phyloP scores from a whole-genome alignment of 176 grass and related monocot species.

The Carex cristatella region DNA sequence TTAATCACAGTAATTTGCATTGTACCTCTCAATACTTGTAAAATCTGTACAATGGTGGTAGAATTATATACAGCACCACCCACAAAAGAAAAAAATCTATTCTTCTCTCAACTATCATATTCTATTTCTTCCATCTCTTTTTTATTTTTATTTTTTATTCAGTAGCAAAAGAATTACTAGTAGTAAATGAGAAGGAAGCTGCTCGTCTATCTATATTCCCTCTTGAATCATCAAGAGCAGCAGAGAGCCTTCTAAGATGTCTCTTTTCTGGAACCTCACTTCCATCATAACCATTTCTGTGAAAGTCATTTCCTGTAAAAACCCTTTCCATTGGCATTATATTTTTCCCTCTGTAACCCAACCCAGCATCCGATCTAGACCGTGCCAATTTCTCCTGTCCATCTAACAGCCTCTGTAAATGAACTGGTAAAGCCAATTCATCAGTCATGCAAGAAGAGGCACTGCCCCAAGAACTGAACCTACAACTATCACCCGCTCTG shows the following conservation, averaged over 20 bases:
- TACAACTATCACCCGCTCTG: background rate
- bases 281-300: background rate
- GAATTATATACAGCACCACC: background rate
- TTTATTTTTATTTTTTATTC: background rate
- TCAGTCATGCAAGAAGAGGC: background rate
- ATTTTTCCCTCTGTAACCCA: conserved; percentile 5
- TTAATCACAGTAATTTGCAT: background rate
- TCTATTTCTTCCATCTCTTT: background rate
- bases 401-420: background rate
- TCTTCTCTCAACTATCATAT: background rate
- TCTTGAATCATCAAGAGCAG: conserved; percentile 2
- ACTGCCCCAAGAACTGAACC: background rate
- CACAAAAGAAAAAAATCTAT: background rate
- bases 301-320: background rate
- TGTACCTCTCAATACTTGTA: background rate
- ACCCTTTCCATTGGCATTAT: background rate
- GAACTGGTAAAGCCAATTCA: background rate
- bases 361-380: conserved; percentile 15
- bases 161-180: background rate
- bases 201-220: background rate
- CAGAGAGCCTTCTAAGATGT: background rate
- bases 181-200: conserved; percentile 12
- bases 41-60: background rate
- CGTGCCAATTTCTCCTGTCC: background rate
- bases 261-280: conserved; percentile 16